Percentiles rank a stretch among this genome's conserved stretches.
Evolutionary conservation across 2,329 filamentous ascomycete species (phyloP).

Genomic region (Arthroderma sp.): DNA sequence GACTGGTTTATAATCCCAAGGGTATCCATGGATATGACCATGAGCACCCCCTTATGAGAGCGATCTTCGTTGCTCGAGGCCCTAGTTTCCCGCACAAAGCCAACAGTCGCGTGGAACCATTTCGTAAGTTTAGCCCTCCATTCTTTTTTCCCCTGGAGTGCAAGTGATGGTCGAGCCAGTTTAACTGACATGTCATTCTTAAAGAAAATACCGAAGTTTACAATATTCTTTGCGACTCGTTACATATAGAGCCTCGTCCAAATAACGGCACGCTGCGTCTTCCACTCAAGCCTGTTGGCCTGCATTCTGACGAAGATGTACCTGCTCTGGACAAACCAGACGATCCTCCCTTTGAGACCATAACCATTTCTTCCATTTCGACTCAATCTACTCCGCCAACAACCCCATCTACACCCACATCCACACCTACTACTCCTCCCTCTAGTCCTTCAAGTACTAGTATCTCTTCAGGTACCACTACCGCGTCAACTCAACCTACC

Average conservation of each 20-base stretch:
- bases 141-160: neutral
- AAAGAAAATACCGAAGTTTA: slow-evolving; percentile 89
- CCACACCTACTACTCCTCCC: neutral
- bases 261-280: slow-evolving; percentile 73
- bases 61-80: slow-evolving; percentile 83
- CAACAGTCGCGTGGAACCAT: slow-evolving; percentile 64
- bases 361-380: slow-evolving; percentile 7
- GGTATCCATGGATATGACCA: slow-evolving; percentile 94
- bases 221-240: slow-evolving; percentile 81
- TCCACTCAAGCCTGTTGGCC: slow-evolving; percentile 31
- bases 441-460: neutral
- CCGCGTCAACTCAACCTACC: slow-evolving; percentile 1
- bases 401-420: neutral
- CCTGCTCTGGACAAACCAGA: slow-evolving; percentile 20
- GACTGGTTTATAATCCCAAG: slow-evolving; percentile 58
- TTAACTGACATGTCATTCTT: slow-evolving; percentile 5
- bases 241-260: slow-evolving; percentile 57
- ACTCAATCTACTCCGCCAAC: neutral
- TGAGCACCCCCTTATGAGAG: slow-evolving; percentile 86
- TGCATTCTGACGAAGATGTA: slow-evolving; percentile 29
- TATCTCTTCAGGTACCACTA: neutral
- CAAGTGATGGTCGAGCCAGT: too few species aligned
- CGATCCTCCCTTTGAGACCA: slow-evolving; percentile 16
- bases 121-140: slow-evolving; percentile 50
- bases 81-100: slow-evolving; percentile 80